Percentiles rank a stretch among this genome's conserved stretches.
Conservation (phyloP, 2,329 filamentous ascomycete species). For the Endocalyx cinctus region DNA sequence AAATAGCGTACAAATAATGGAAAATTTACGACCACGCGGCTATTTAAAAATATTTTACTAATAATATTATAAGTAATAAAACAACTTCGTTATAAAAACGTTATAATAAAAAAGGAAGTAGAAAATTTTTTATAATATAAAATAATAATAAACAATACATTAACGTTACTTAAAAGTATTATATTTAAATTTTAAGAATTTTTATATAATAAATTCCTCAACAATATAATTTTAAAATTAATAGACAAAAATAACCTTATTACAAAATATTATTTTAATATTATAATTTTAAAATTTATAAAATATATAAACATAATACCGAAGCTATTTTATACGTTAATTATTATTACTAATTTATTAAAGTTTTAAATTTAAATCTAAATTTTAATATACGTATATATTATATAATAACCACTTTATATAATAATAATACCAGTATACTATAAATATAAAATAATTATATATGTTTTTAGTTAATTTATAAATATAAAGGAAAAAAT, state of each 20-base stretch:
- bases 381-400: background rate
- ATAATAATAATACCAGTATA: conserved; percentile 1
- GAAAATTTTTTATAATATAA: background rate
- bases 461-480: background rate
- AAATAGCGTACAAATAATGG: background rate
- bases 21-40: background rate
- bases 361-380: background rate
- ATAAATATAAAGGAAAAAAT: background rate
- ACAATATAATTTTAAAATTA: background rate
- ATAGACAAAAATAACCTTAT: background rate
- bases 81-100: background rate
- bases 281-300: background rate
- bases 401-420: conserved; percentile 1
- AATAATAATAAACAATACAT: background rate
- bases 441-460: background rate
- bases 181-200: conserved; percentile 1
- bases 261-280: background rate
- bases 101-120: background rate
- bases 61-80: conserved; percentile 1
- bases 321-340: background rate
- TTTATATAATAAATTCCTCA: conserved; percentile 1
- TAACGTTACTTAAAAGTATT: background rate
- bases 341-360: conserved; percentile 1
- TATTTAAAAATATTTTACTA: conserved; percentile 1
- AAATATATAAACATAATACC: background rate